Base-by-base conservation (phyloP, 1,284 basidiomycete species). In the Microbotryum saponariae region DNA sequence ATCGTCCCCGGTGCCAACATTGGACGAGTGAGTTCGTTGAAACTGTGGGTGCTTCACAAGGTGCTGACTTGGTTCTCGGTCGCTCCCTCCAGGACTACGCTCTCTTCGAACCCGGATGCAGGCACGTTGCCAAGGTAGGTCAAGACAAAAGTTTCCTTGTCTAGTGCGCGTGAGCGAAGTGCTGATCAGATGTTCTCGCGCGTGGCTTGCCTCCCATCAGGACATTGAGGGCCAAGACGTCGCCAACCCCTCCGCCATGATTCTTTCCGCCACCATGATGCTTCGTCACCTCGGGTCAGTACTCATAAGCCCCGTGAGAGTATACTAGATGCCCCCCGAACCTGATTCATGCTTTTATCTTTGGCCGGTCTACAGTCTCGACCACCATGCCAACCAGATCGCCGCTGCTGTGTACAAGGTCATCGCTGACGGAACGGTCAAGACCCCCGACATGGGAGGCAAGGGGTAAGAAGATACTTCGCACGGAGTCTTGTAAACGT, bases 1-100 rank as follows among this genome's bases (percentile, higher is more conserved):
- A 87, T 96, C 71, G 94, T 98, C 29, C 94, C 94, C 29, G 96
- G 96, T 51, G 96, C 91, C 81, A 98, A 98, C 78, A 89, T 99
- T 73, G 94, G 94, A 73, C 83, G 91, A 64, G 88, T 90, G 72
- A 68, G 84, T 79, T 27, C 27, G 27, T 2, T 27, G 27, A 6
- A 27, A 27, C 27, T 27, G 27, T 4, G 27, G 27, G 27, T 27
- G 27, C 27, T 27, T 27, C 27, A 27, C 27, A 27, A 4, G 61
- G 6, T 20, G 44, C 49, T 52, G 31, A 52, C 57, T 44, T 57
- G 33, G 54, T 25, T 49, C 63, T 52, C 58, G 55, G 62, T 47
- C 37, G 20, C 23, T 51, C 33, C 12, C 46, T 54, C 48, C 70
- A 89, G 85, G 94, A 98, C 78, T 97, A 91, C 77, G 94, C 96